Evolutionary conservation across 768 basidiomycete genomes (phyloP).

Genomic region (Hemileccinum impolitum): DNA sequence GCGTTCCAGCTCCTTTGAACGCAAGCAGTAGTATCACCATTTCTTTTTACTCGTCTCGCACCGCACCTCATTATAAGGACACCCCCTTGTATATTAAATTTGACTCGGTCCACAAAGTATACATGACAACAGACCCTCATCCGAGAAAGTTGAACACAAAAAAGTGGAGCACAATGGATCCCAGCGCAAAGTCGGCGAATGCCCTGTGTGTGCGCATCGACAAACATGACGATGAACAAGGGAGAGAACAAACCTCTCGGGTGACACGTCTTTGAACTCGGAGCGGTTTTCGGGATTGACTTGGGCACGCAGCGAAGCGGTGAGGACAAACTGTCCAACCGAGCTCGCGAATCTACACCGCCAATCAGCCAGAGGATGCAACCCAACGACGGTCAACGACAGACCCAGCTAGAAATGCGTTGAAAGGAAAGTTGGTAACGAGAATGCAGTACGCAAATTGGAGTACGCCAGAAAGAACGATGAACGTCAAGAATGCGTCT

Average conservation of each 20-base stretch:
- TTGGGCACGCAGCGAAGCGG: slow-evolving; percentile 88
- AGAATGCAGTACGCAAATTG: slow-evolving; percentile 93
- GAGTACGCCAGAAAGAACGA: slow-evolving; percentile 83
- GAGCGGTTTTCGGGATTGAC: slow-evolving; percentile 81
- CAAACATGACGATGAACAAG: neutral
- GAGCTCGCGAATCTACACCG: slow-evolving; percentile 79
- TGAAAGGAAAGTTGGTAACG: slow-evolving; percentile 93
- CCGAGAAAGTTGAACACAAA: slow-evolving; percentile 99
- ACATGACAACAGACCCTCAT: slow-evolving; percentile 32
- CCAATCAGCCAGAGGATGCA: slow-evolving; percentile 3
- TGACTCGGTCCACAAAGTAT: neutral
- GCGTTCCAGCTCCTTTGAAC: slow-evolving; percentile 75
- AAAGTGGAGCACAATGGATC: slow-evolving; percentile 95
- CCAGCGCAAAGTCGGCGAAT: slow-evolving; percentile 93
- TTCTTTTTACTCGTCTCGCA: neutral
- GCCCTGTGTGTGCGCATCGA: slow-evolving; percentile 52
- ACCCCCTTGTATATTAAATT: slow-evolving; percentile 14
- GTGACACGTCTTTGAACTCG: slow-evolving; percentile 88
- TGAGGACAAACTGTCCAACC: slow-evolving; percentile 95
- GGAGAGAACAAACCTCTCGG: slow-evolving; percentile 68
- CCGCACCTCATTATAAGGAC: neutral
- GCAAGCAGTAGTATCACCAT: slow-evolving; percentile 25
- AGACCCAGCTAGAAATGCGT: slow-evolving; percentile 95
- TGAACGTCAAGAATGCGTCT: slow-evolving; percentile 88
- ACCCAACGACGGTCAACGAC: slow-evolving; percentile 24